Conservation (phyloP, 2,329 filamentous ascomycete genomes). For the Chrysoporthe austroafricana region DNA sequence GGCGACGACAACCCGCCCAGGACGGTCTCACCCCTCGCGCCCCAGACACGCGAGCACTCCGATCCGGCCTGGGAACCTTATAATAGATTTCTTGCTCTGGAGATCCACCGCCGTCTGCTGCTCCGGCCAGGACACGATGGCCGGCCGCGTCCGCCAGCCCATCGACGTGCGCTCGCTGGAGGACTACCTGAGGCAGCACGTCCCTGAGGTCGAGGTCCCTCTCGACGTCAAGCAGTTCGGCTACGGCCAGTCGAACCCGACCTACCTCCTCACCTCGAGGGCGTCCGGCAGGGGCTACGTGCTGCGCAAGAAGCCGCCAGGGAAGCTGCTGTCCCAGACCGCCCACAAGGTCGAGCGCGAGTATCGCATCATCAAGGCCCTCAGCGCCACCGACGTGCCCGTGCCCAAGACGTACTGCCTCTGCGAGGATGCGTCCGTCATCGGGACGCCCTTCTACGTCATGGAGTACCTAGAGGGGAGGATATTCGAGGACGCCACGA, state of each 20-base stretch:
- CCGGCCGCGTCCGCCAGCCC: conserved; percentile 84
- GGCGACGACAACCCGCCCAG: not conserved
- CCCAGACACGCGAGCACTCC: not conserved
- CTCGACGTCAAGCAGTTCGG: conserved; percentile 94
- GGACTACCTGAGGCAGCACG: conserved; percentile 74
- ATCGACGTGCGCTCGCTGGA: conserved; percentile 83
- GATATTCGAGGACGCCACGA: conserved; percentile 75
- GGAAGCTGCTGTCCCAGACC: conserved; percentile 86
- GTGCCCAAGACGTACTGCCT: conserved; percentile 83
- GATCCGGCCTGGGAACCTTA: too few relatives aligned
- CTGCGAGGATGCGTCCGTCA: conserved; percentile 78
- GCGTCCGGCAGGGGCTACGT: conserved; percentile 75
- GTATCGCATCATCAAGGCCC: conserved; percentile 85
- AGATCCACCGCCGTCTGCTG: too few relatives aligned
- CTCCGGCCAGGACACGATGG: conserved; percentile 56
- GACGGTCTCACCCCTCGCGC: not conserved
- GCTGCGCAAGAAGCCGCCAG: conserved; percentile 97
- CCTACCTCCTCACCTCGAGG: conserved; percentile 80
- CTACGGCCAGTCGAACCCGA: conserved; percentile 96
- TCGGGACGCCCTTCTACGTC: conserved; percentile 94
- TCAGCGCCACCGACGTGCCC: conserved; percentile 78
- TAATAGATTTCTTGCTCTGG: not conserved
- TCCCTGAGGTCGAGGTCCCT: conserved; percentile 83
- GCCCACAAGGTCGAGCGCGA: conserved; percentile 97
- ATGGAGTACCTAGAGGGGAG: conserved; percentile 95